Conservation (phyloP, 257 asterid species). For the Nemophila menziesii region DNA sequence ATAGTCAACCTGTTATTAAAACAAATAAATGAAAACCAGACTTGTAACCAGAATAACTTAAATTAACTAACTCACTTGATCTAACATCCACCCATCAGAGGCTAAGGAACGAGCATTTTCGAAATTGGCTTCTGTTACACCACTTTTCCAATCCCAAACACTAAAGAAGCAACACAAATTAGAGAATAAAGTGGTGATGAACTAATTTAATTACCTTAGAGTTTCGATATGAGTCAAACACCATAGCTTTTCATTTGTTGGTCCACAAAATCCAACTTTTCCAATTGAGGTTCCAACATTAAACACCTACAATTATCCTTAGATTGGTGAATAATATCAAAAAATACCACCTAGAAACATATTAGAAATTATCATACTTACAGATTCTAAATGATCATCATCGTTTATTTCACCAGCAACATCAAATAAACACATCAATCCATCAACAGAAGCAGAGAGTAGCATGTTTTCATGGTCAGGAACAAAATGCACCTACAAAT, state of each 20-base stretch:
- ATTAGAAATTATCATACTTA: constrained; percentile 26
- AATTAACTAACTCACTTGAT: constrained; percentile 29
- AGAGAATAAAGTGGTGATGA: constrained; percentile 1
- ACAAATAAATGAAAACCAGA: background rate
- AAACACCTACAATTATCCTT: constrained; percentile 35
- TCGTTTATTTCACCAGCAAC: constrained; percentile 76
- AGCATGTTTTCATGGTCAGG: constrained; percentile 72
- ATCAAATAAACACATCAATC: constrained; percentile 86
- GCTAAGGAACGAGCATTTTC: constrained; percentile 79
- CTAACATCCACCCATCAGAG: constrained; percentile 64
- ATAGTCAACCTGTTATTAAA: constrained; percentile 56
- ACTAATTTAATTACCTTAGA: constrained; percentile 40
- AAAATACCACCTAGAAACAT: background rate
- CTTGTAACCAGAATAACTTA: background rate
- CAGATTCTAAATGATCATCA: constrained; percentile 76
- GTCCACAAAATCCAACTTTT: constrained; percentile 74
- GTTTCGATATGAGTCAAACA: constrained; percentile 89
- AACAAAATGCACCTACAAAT: constrained; percentile 63
- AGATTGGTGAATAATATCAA: background rate
- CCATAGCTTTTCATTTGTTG: constrained; percentile 58
- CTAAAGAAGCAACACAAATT: constrained; percentile 21
- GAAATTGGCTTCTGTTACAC: constrained; percentile 42
- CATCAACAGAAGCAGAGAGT: constrained; percentile 89
- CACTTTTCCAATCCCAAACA: constrained; percentile 82
- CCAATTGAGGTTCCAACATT: constrained; percentile 91